A percentile compares a stretch with the other conserved stretches of the same genome.
Evolutionary conservation across 2,329 filamentous ascomycete species (phyloP).

Genomic region (Capronia americana): DNA sequence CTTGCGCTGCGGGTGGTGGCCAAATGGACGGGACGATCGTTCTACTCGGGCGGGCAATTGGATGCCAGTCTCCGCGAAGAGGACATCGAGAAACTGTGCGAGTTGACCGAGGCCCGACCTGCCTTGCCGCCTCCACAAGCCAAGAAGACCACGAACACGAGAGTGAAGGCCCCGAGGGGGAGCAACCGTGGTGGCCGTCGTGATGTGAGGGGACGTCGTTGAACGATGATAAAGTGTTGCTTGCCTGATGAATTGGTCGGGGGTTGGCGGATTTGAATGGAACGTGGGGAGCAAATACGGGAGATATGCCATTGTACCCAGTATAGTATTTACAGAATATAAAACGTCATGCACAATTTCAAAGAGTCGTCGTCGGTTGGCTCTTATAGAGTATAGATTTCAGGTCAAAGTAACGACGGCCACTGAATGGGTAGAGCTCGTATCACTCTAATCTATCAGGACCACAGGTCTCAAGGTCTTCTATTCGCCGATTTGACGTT

Average conservation of each 20-base stretch:
- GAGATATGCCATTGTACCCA: too few species aligned
- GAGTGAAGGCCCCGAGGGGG: neutral
- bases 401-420: too few species aligned
- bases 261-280: too few species aligned
- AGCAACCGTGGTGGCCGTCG: neutral
- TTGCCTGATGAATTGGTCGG: neutral
- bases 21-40: constrained; percentile 20
- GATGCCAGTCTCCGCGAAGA: neutral
- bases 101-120: neutral
- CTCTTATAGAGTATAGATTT: too few species aligned
- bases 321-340: too few species aligned
- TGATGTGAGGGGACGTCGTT: neutral
- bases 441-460: too few species aligned
- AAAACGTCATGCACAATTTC: too few species aligned
- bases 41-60: neutral
- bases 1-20: constrained; percentile 22
- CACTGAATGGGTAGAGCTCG: too few species aligned
- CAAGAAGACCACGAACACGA: neutral
- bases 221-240: neutral
- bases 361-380: too few species aligned
- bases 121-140: neutral
- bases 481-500: neutral
- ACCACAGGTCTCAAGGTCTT: too few species aligned
- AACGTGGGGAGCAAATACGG: too few species aligned
- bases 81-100: neutral